Evolutionary conservation across 1,284 basidiomycete genomes (phyloP).

Genomic region (Rhodotorula sp.): DNA sequence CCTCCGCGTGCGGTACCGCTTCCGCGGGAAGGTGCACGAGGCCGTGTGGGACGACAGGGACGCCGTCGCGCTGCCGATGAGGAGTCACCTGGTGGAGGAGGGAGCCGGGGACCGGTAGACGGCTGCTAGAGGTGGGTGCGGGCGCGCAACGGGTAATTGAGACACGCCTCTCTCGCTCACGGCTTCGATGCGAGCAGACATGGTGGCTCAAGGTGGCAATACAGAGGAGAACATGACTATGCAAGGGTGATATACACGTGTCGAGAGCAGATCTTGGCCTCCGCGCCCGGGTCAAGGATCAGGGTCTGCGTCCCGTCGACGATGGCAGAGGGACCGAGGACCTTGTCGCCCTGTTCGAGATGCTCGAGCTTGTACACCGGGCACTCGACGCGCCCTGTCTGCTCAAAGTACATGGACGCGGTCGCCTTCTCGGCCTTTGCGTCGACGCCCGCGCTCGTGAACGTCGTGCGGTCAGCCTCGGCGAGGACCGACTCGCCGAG

Average conservation of each 20-base stretch:
- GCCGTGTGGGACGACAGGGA: slow-evolving; percentile 70
- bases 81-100: slow-evolving; percentile 45
- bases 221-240: background rate
- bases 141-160: background rate
- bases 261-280: slow-evolving; percentile 65
- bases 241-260: slow-evolving; percentile 67
- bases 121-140: background rate
- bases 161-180: background rate
- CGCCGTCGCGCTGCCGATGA: slow-evolving; percentile 72
- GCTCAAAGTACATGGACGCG: slow-evolving; percentile 30
- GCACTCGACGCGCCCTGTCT: slow-evolving; percentile 12
- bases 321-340: slow-evolving; percentile 82
- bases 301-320: slow-evolving; percentile 93
- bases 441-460: slow-evolving; percentile 19
- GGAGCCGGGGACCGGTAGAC: background rate
- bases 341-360: slow-evolving; percentile 66
- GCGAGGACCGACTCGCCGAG: slow-evolving; percentile 77
- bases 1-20: slow-evolving; percentile 72
- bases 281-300: slow-evolving; percentile 70
- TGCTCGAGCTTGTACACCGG: slow-evolving; percentile 26
- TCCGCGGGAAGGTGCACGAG: slow-evolving; percentile 72
- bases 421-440: slow-evolving; percentile 18
- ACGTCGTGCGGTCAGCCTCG: slow-evolving; percentile 54
- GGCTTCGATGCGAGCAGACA: background rate
- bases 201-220: background rate